Base-by-base conservation (phyloP, 352 stramenopile species). In the Plasmopara halstedii region DNA sequence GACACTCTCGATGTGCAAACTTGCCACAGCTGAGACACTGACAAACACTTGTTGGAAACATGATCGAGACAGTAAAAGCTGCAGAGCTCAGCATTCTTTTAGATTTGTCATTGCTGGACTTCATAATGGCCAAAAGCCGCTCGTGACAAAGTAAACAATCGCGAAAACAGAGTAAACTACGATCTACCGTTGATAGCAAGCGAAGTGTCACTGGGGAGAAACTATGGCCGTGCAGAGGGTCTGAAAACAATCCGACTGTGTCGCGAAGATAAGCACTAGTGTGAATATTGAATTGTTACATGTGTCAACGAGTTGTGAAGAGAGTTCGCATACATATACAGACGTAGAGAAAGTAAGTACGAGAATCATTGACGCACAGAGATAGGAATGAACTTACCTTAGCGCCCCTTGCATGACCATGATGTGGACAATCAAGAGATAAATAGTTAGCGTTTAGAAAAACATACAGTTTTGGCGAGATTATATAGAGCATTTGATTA, bases 221-320 rank as follows among this genome's bases (percentile, higher is more conserved):
- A 57, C 73, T 83, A 59, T 85, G 73, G 36, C 61, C 65, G 47
- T 85, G 73, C 20, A 68, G 47, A 33, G 73, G 66, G 46, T 85
- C 73, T 6, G 62, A 53, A 37, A 71, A 64, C 32, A 42, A 50
- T 36, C 67, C 67, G 18, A 44, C 50, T 8, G 53, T 66, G 41
- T 73, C 63, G 13, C 58, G 63, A 20, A 73, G 60, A 37, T 77
- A 73, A 44, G 63, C 53, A 57, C 67, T 77, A n/a, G n/a, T n/a
- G n/a, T n/a, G n/a, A n/a, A n/a, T n/a, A n/a, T n/a, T n/a, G n/a
- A n/a, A n/a, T n/a, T n/a, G n/a, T n/a, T n/a, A n/a, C n/a, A n/a
- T n/a, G n/a, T n/a, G n/a, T n/a, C n/a, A n/a, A n/a, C n/a, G n/a
- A n/a, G 41, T 2, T 18, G 13, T 26, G 33, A 25, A 35, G n/a